Evolutionary conservation across 2,329 filamentous ascomycete species (phyloP), one percentile per base, ranked within the genome.

Genomic region (Penicillium sp.): DNA sequence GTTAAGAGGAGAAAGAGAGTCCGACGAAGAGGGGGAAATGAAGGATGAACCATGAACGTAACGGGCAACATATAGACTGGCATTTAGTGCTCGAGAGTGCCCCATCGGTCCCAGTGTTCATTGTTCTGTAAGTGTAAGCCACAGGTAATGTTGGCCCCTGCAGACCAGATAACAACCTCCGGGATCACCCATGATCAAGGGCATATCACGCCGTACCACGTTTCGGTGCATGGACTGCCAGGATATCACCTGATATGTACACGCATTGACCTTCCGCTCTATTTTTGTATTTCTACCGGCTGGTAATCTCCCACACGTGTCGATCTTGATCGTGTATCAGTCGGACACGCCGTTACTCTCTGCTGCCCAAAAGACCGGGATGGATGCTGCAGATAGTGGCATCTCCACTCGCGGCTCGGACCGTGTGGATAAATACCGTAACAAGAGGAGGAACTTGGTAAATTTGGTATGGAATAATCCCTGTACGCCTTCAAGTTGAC

Each of bases 291-390:
- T 48, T 10, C 19, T 9, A n/a, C 14, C 44, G 4, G 13, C 31
- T 27, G 10, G 25, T 31, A 26, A 4, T 16, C 19, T 43, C 21
- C 31, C 8, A 33, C 25, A 44, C 57, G 63, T 63, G 59, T 58
- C 53, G 51, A 48, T 49, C 54, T 43, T 53, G 53, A 39, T 47
- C 25, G 23, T 23, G 19, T 43, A n/a, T 42, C 29, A 43, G 56
- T 60, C 53, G 63, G 62, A 64, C 63, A 53, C 49, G 51, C 55
- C 55, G 50, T 62, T 60, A 52, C 50, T 53, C 63, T 70, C 59
- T 68, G 31, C 67, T 70, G 69, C 69, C 71, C 64, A 67, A 70
- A 59, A 60, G 62, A 67, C 62, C 57, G 58, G 65, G 65, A 39
- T 37, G 19, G 39, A 52, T 21, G 25, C 16, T 8, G 25, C 25